Conservation (phyloP, 495 filamentous ascomycete genomes). For the Pseudoneurospora amorphoporcata region DNA sequence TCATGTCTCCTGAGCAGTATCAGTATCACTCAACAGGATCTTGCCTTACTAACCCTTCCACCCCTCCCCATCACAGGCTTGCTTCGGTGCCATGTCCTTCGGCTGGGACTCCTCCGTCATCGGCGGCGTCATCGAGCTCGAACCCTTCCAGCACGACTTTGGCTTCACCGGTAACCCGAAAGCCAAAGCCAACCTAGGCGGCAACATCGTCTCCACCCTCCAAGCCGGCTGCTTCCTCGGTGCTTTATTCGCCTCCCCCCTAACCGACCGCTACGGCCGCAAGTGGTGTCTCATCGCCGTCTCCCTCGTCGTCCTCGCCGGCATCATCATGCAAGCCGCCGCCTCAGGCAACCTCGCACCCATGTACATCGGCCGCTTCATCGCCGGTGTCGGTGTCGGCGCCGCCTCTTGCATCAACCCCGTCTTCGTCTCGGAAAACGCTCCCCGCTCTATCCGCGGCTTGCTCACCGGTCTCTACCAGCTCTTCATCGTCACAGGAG, state of each 20-base stretch:
- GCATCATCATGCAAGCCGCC: slow-evolving; percentile 45
- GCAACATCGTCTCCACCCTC: slow-evolving; percentile 45
- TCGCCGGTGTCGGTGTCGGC: slow-evolving; percentile 53
- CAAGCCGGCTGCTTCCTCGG: slow-evolving; percentile 46
- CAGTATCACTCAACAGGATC: background rate
- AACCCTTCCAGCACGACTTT: slow-evolving; percentile 36
- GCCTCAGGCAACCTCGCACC: slow-evolving; percentile 40
- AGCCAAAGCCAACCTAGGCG: slow-evolving; percentile 26
- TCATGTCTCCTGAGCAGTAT: background rate
- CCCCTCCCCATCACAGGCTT: slow-evolving; percentile 33
- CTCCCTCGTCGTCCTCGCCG: slow-evolving; percentile 43
- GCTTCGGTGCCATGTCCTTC: slow-evolving; percentile 70
- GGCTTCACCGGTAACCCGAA: slow-evolving; percentile 15
- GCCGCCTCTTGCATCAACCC: slow-evolving; percentile 49
- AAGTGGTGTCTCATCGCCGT: slow-evolving; percentile 48
- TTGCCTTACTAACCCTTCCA: slow-evolving; percentile 4
- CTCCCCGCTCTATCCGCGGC: slow-evolving; percentile 42
- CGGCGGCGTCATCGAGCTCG: slow-evolving; percentile 50
- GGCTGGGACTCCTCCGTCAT: slow-evolving; percentile 58
- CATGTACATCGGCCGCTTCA: slow-evolving; percentile 52
- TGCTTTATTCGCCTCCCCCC: slow-evolving; percentile 23
- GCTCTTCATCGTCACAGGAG: slow-evolving; percentile 50
- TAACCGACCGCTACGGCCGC: slow-evolving; percentile 36
- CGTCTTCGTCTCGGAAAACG: slow-evolving; percentile 47
- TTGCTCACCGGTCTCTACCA: slow-evolving; percentile 49